Base-by-base conservation (phyloP, 805 yeast genomes). In the Grigorovia humatica region DNA sequence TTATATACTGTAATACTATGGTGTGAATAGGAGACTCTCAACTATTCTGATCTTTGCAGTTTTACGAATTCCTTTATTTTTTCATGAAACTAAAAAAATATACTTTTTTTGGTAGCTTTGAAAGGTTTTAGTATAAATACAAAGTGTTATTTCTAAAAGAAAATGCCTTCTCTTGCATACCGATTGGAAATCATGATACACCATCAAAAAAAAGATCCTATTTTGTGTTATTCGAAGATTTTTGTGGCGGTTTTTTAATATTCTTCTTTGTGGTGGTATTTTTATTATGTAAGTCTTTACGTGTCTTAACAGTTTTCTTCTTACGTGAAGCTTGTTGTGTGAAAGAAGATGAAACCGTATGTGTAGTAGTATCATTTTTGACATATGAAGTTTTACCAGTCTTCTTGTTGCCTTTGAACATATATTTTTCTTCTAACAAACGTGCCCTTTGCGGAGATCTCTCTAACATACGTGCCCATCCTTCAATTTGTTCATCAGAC, bases 401-500 rank as follows among this genome's bases (percentile, higher is more conserved):
- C 50, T 57, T 65, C 3, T 51, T 45, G 52, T 70, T 70, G 2
- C 80, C 80, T 55, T 64, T 70, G 53, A 76, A 75, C 71, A 80
- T 70, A 57, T 71, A 81, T 55, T 76, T 76, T 49, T 82, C 83
- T 59, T 86, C 95, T 52, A 86, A 63, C 2, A 79, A 53, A 57
- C 77, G 76, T 56, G 78, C 82, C 52, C 85, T 73, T 45, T 73
- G 72, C 0, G 93, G 88, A 44, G 81, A 78, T 59, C 78, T 78
- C 49, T 79, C 74, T 18, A 89, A 63, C 84, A 85, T 84, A 51
- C 85, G 70, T 1, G 84, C 83, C 97, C 97, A 91, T 0, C 96
- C 96, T 72, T 90, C 96, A 47, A 91, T 80, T 64, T 88, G 96
- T 61, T 88, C 96, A 66, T 89, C 90, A 0, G 89, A 73, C 96